Conservation (phyloP, 257 asterid genomes). For the Nicotiana undulata region DNA sequence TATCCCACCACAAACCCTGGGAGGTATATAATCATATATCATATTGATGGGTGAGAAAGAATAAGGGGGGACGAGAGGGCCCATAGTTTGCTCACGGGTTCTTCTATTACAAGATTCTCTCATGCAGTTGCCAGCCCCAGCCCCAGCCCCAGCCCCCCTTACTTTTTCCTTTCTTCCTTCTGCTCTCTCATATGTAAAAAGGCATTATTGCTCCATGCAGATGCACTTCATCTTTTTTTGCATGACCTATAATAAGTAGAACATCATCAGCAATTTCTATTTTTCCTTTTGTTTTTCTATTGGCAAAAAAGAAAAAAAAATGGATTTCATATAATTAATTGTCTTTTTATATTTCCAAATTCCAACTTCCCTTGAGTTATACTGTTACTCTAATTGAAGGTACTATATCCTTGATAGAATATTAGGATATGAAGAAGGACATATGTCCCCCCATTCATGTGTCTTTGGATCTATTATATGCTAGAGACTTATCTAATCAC, state of each 20-base stretch:
- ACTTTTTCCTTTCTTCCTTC: neutral
- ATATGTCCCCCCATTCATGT: conserved; percentile 9
- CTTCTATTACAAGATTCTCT: conserved; percentile 24
- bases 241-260: conserved; percentile 3
- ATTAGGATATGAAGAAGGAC: neutral
- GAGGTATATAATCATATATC: neutral
- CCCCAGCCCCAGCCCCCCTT: neutral
- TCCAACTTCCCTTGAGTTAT: neutral
- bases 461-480: neutral
- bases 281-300: neutral
- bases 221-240: neutral
- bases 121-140: conserved; percentile 7
- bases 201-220: conserved; percentile 8
- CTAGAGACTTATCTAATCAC: neutral
- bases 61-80: conserved; percentile 8
- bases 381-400: neutral
- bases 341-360: neutral
- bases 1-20: no score
- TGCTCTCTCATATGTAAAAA: neutral
- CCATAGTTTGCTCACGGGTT: conserved; percentile 25
- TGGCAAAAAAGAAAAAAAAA: neutral
- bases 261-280: neutral
- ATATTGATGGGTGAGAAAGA: conserved; percentile 1
- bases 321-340: neutral
- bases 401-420: neutral